These are phyloP conservation scores for Pythium vanterpoolii DNA, from an alignment of 352 stramenopile species.

Conservation along the genomic window DNA sequence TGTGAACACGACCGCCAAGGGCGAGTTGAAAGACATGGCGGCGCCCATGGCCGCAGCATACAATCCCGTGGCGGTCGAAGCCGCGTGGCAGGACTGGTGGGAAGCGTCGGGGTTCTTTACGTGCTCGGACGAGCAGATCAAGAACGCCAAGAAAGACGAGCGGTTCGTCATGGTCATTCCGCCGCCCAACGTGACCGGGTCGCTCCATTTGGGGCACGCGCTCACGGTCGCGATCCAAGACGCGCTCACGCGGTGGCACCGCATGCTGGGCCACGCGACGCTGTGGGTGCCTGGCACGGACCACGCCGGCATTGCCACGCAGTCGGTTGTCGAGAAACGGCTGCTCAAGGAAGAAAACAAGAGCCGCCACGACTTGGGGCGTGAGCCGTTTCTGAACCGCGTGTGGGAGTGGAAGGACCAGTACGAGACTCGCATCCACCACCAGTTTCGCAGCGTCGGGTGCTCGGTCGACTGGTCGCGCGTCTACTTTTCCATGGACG, in stretches of 20 bases:
- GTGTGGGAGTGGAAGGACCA: constrained; percentile 98
- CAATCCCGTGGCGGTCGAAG: constrained; percentile 95
- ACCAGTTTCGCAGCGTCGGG: constrained; percentile 90
- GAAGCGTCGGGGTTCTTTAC: constrained; percentile 95
- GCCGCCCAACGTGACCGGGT: constrained; percentile 82
- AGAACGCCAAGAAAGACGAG: constrained; percentile 72
- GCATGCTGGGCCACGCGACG: constrained; percentile 97
- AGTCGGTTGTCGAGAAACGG: constrained; percentile 85
- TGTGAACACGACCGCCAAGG: constrained; percentile 93
- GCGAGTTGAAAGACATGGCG: constrained; percentile 93
- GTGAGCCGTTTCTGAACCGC: constrained; percentile 93
- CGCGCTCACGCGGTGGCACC: constrained; percentile 96
- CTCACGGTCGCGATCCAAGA: constrained; percentile 98
- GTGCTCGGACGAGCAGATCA: constrained; percentile 86
- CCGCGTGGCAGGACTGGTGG: constrained; percentile 99
- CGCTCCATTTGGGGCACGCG: constrained; percentile 98
- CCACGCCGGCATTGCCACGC: constrained; percentile 99
- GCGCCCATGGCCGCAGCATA: constrained; percentile 92
- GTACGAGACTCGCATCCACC: constrained; percentile 83
- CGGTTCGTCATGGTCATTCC: constrained; percentile 98
- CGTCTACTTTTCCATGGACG: constrained; percentile 99
- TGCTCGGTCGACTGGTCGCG: constrained; percentile 97
- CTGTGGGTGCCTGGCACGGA: constrained; percentile 97
- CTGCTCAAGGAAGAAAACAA: constrained; percentile 82
- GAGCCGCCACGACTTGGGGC: constrained; percentile 84